These are phyloP conservation scores for Plectranthus barbatus DNA, from an alignment of 257 asterid genomes.

Conservation along the genomic window DNA sequence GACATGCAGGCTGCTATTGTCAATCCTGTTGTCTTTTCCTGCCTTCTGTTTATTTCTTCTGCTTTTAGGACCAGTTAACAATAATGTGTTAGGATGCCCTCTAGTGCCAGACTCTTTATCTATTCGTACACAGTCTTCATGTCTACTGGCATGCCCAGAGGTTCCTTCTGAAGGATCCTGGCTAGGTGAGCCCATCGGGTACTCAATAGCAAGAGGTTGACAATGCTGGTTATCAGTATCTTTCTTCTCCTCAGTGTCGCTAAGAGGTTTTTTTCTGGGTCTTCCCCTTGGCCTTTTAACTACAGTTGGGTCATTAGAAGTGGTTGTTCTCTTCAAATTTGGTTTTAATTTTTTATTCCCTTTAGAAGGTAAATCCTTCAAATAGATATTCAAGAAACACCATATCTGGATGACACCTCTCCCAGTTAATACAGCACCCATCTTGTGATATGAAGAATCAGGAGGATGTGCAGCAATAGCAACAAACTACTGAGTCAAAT, in stretches of 20 bases:
- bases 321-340: conserved; percentile 6
- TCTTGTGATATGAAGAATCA: conserved; percentile 70
- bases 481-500: conserved; percentile 49
- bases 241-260: conserved; percentile 22
- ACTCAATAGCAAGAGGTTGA: conserved; percentile 29
- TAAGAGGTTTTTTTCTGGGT: conserved; percentile 31
- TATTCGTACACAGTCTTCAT: conserved; percentile 17
- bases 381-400: conserved; percentile 49
- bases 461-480: conserved; percentile 97
- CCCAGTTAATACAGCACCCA: conserved; percentile 76
- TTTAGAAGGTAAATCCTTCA: conserved; percentile 23
- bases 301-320: conserved; percentile 13
- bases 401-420: conserved; percentile 89
- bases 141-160: conserved; percentile 10
- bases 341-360: conserved; percentile 27
- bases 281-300: conserved; percentile 37
- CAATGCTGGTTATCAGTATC: conserved; percentile 14
- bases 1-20: conserved; percentile 15
- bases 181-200: conserved; percentile 17
- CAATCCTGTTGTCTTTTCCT: conserved; percentile 17
- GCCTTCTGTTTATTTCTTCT: conserved; percentile 23
- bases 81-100: conserved; percentile 7
- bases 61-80: conserved; percentile 19
- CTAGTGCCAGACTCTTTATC: conserved; percentile 10
- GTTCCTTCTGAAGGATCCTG: conserved; percentile 12